Conservation (phyloP, 345 rosid genomes). For the Boechera retrofracta region DNA sequence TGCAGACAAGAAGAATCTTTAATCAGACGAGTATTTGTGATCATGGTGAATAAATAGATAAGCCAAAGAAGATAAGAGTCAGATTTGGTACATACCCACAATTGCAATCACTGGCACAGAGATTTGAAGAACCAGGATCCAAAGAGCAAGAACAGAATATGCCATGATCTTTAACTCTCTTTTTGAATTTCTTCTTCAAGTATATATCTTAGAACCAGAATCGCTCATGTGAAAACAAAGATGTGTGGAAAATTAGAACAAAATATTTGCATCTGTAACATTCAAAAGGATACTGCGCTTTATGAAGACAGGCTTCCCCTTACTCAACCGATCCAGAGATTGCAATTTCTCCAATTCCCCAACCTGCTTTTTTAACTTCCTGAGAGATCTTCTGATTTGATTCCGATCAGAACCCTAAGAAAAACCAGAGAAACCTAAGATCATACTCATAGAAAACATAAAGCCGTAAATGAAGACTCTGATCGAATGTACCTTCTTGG, state of each 20-base stretch:
- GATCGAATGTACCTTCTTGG: slow-evolving; percentile 30
- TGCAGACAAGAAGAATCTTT: not conserved
- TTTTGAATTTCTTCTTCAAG: slow-evolving; percentile 66
- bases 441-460: not conserved
- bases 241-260: not conserved
- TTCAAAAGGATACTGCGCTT: slow-evolving; percentile 77
- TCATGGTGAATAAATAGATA: too few species aligned
- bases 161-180: slow-evolving; percentile 87
- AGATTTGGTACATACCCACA: slow-evolving; percentile 72
- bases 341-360: slow-evolving; percentile 56
- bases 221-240: slow-evolving; percentile 48
- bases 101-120: slow-evolving; percentile 83
- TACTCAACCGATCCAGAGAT: slow-evolving; percentile 65
- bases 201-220: slow-evolving; percentile 64
- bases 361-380: slow-evolving; percentile 54
- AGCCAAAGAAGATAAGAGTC: not conserved
- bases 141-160: slow-evolving; percentile 87
- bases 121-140: slow-evolving; percentile 58
- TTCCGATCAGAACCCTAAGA: slow-evolving; percentile 51
- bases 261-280: not conserved
- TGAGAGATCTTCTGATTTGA: slow-evolving; percentile 51
- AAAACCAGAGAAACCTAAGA: not conserved
- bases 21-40: not conserved
- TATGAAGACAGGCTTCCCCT: slow-evolving; percentile 62
- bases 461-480: not conserved